Evolutionary conservation across 2,329 filamentous ascomycete genomes (phyloP).

Genomic region (Emydomyces testavorans): DNA sequence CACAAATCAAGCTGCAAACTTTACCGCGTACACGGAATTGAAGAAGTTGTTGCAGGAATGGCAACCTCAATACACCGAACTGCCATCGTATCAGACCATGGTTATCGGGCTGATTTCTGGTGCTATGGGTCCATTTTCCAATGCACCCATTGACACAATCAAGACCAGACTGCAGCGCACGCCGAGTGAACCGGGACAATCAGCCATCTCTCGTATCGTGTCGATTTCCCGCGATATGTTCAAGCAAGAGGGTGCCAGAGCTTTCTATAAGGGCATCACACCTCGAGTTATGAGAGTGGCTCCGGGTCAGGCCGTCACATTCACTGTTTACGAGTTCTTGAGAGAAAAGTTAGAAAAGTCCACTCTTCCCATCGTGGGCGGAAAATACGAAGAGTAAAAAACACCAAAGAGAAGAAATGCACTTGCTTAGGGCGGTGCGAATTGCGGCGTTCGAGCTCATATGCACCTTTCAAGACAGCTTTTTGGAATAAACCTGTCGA

Average conservation of each 20-base stretch:
- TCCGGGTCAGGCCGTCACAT: constrained; percentile 75
- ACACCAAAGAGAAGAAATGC: background rate
- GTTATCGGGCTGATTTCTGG: constrained; percentile 81
- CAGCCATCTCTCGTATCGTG: constrained; percentile 65
- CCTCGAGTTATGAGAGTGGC: constrained; percentile 95
- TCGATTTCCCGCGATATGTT: constrained; percentile 75
- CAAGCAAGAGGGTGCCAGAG: constrained; percentile 83
- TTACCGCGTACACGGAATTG: constrained; percentile 93
- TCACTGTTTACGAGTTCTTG: constrained; percentile 65
- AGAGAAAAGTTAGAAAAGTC: constrained; percentile 61
- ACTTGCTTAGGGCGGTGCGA: background rate
- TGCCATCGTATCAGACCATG: constrained; percentile 84
- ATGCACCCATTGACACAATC: constrained; percentile 97
- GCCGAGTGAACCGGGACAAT: constrained; percentile 68
- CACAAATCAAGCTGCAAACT: constrained; percentile 96
- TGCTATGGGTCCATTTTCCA: constrained; percentile 90
- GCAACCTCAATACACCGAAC: constrained; percentile 57
- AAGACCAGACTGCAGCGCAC: constrained; percentile 93
- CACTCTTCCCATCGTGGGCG: constrained; percentile 47
- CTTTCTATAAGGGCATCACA: constrained; percentile 99
- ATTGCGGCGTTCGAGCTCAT: background rate
- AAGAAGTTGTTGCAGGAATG: constrained; percentile 62
- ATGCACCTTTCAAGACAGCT: background rate
- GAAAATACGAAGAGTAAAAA: constrained; percentile 53
- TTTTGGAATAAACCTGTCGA: background rate